Conservation (phyloP, 1,284 basidiomycete genomes). For the Xerocomus cyaneibrunnescens region DNA sequence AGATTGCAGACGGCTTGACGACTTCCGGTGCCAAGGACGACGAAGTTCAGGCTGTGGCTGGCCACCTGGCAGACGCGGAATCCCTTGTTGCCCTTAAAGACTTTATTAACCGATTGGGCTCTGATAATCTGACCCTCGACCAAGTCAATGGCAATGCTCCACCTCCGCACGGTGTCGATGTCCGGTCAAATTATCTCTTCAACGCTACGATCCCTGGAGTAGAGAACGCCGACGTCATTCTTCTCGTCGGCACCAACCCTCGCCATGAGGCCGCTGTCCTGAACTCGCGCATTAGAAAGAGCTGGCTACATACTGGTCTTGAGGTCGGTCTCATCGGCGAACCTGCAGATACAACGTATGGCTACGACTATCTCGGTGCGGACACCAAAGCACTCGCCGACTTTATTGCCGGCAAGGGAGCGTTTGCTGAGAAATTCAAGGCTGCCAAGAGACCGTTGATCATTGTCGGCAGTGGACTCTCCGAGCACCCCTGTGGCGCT, state of each 20-base stretch:
- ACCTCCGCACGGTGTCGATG: slow-evolving; percentile 82
- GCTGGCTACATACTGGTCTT: slow-evolving; percentile 83
- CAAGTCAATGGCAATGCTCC: slow-evolving; percentile 63
- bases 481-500: slow-evolving; percentile 86
- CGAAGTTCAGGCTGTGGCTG: slow-evolving; percentile 95
- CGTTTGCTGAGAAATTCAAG: slow-evolving; percentile 87
- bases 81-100: slow-evolving; percentile 94
- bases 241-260: slow-evolving; percentile 96
- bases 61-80: slow-evolving; percentile 93
- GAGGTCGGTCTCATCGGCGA: slow-evolving; percentile 93
- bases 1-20: slow-evolving; percentile 78
- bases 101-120: slow-evolving; percentile 90
- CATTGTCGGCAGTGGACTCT: slow-evolving; percentile 86
- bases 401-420: slow-evolving; percentile 76
- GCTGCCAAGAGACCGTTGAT: slow-evolving; percentile 92
- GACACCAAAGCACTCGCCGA: slow-evolving; percentile 78
- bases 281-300: slow-evolving; percentile 96
- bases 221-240: slow-evolving; percentile 90
- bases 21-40: slow-evolving; percentile 86
- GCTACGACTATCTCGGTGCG: slow-evolving; percentile 88
- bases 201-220: slow-evolving; percentile 93
- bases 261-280: slow-evolving; percentile 97
- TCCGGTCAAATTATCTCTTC: slow-evolving; percentile 97
- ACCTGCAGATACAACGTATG: slow-evolving; percentile 89
- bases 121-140: slow-evolving; percentile 91